Conservation (phyloP, 2,329 filamentous ascomycete genomes). For the Microdochium nivale region DNA sequence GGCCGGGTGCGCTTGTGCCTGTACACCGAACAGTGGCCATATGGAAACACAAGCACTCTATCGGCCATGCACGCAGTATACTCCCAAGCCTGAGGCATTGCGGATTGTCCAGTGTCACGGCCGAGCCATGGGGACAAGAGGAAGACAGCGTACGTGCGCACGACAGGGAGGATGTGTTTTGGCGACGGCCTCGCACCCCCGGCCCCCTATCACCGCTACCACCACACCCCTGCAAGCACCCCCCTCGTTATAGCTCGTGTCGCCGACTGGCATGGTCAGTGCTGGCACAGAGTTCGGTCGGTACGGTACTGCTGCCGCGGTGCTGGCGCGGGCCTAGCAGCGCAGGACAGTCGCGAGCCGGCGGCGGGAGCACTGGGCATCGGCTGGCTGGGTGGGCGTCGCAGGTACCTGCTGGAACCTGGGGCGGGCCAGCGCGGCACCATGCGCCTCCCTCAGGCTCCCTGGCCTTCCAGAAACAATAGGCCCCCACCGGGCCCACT, state of each 20-base stretch:
- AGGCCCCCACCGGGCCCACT: not conserved
- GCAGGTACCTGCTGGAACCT: not conserved
- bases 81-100: too few species aligned
- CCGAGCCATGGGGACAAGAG: not conserved
- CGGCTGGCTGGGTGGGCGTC: not conserved
- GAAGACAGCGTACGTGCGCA: not conserved
- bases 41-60: not conserved
- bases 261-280: not conserved
- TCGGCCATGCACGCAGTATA: too few species aligned
- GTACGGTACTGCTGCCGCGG: not conserved
- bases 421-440: not conserved
- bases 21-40: not conserved
- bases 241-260: not conserved
- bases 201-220: not conserved
- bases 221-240: not conserved
- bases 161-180: not conserved
- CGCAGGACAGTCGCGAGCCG: too few species aligned
- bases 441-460: not conserved
- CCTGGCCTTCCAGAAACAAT: slow-evolving; percentile 1
- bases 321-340: not conserved
- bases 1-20: not conserved
- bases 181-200: not conserved
- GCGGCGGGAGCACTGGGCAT: not conserved
- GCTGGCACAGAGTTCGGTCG: not conserved
- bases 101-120: not conserved